Evolutionary conservation across 441 rosid genomes (phyloP), one percentile per base, ranked within the genome.

Genomic region (Eutrema salsugineum): DNA sequence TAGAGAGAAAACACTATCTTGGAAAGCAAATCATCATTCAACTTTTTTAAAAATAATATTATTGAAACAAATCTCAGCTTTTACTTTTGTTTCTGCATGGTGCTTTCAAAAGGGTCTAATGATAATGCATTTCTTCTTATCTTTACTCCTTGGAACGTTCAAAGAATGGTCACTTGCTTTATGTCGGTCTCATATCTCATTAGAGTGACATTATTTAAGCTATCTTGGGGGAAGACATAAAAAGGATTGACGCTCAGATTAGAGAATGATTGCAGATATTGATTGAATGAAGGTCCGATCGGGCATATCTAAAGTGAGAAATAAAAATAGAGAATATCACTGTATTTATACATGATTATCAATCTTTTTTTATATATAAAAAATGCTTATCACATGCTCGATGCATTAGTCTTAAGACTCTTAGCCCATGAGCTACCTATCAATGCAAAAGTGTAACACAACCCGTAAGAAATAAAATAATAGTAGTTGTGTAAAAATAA

Each of bases 81-180:
- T 67, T 67, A 35, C 78, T 73, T 74, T 67, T 50, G 63, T n/a
- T 33, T 38, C 36, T 67, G 56, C 43, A 60, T 73, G 40, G 57
- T 67, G 68, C 63, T 43, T 42, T 32, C n/a, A 32, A 67, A 66
- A 60, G 35, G 47, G 2, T 61, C 20, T 9, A 22, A 15, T 24
- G 42, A 60, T 60, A 66, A 17, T 73, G 57, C 62, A 67, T 8
- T 38, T 66, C 10, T 43, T 55, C 49, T 59, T 68, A 54, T 67
- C 68, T 66, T 67, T 39, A 49, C 32, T 66, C 47, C 35, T 32
- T n/a, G 43, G 78, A 74, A 74, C 39, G 42, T 68, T 60, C 57
- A 67, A 67, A 36, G 42, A 40, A 51, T 43, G 19, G 28, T 54
- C 36, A 67, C 56, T 50, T 59, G 78, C 56, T 50, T 66, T 66